Percentiles rank a stretch among this genome's conserved stretches.
Conservation (phyloP, 176 grass and related monocot genomes). For the Triticum dicoccoides region DNA sequence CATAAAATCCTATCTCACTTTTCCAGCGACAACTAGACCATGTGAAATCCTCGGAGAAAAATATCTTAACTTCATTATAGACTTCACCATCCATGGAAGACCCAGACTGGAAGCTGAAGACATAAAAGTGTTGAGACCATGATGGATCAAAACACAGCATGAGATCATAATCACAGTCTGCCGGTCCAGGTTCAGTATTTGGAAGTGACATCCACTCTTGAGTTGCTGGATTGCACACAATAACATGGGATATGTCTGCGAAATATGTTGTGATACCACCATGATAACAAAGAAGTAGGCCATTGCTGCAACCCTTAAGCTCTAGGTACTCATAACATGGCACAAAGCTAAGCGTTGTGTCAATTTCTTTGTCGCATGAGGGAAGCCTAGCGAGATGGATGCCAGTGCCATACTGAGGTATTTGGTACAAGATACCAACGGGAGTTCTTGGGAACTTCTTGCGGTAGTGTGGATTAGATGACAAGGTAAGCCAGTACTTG, state of each 20-base stretch:
- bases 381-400: background rate
- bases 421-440: constrained; percentile 18
- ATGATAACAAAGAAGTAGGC: constrained; percentile 24
- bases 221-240: constrained; percentile 33
- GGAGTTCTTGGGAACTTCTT: constrained; percentile 14
- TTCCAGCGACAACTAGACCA: background rate
- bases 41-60: background rate
- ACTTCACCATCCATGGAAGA: background rate
- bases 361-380: background rate
- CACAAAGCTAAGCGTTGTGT: constrained; percentile 23
- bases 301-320: constrained; percentile 34
- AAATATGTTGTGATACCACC: background rate
- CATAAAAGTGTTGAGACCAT: constrained; percentile 12
- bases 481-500: constrained; percentile 37
- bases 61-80: background rate
- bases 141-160: constrained; percentile 24
- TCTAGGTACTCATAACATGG: background rate
- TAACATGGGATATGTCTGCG: background rate
- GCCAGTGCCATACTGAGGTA: background rate
- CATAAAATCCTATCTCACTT: background rate
- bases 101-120: background rate
- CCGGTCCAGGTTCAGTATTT: background rate
- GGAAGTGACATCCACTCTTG: constrained; percentile 19
- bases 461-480: constrained; percentile 31
- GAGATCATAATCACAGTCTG: background rate